Conservation (phyloP, 2,329 filamentous ascomycete species). For the Colletotrichum sp. region DNA sequence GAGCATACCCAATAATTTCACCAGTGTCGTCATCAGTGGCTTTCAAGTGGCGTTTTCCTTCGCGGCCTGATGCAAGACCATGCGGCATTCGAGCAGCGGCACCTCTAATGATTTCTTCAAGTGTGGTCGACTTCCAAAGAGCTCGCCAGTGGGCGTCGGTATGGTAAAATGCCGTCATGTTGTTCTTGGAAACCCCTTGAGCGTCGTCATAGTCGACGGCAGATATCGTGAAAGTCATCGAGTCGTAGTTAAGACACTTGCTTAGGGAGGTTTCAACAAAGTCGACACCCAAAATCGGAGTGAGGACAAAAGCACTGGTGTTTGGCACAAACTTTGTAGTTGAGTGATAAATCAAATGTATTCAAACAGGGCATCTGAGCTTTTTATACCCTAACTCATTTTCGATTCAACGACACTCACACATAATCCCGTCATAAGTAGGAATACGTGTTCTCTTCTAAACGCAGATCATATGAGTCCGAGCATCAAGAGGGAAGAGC, state of each 20-base stretch:
- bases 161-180: not conserved
- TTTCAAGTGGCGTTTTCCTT: not conserved
- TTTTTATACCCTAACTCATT: too few species aligned
- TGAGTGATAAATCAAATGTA: too few species aligned
- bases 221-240: not conserved
- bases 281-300: fast-evolving
- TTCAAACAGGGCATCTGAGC: too few species aligned
- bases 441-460: not conserved
- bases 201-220: not conserved
- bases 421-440: not conserved
- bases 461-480: not conserved
- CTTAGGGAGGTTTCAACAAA: not conserved
- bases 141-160: not conserved
- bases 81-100: not conserved
- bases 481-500: not conserved
- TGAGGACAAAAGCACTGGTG: not conserved
- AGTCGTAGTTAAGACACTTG: too few species aligned
- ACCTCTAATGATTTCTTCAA: not conserved
- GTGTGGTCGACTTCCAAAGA: not conserved
- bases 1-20: not conserved
- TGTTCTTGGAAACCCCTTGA: not conserved
- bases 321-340: not conserved
- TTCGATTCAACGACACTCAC: too few species aligned
- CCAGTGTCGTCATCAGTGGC: not conserved
- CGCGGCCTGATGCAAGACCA: not conserved